Percentiles rank a stretch among this genome's conserved stretches.
Evolutionary conservation across 495 filamentous ascomycete species (phyloP).

Genomic region (Mytilinidion resinicola): DNA sequence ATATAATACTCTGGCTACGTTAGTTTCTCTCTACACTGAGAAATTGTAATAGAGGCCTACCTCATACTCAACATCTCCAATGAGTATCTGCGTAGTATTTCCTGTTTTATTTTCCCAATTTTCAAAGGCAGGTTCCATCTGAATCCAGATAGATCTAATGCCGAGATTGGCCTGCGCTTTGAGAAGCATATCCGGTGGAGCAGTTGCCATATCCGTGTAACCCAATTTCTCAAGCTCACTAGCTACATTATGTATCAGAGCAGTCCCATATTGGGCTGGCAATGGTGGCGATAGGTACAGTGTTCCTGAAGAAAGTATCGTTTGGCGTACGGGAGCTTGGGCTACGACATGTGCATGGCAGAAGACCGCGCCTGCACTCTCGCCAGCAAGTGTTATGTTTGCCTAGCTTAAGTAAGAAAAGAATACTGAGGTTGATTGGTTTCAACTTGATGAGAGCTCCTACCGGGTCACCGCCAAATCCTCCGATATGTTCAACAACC

Average conservation of each 20-base stretch:
- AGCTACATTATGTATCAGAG: background rate
- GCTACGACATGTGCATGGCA: background rate
- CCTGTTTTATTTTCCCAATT: background rate
- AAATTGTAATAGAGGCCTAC: background rate
- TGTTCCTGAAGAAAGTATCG: background rate
- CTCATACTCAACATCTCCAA: constrained; percentile 5
- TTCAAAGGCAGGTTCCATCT: background rate
- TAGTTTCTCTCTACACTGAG: background rate
- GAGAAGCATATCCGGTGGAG: background rate
- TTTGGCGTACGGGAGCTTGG: background rate
- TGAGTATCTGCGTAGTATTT: background rate
- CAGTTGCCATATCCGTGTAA: background rate
- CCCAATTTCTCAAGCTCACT: background rate
- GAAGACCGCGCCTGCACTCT: background rate
- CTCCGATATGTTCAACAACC: background rate
- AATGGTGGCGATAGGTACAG: background rate
- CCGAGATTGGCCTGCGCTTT: background rate
- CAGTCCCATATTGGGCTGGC: background rate
- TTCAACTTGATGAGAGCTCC: too few species aligned
- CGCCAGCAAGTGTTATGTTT: background rate
- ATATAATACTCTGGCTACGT: background rate
- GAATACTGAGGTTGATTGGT: too few species aligned
- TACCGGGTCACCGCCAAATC: background rate
- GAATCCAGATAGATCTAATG: background rate
- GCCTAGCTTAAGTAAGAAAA: background rate